Evolutionary conservation across 208 protist genomes (phyloP), one percentile per base, ranked within the genome.

Genomic region (Acanthamoeba pearcei): DNA sequence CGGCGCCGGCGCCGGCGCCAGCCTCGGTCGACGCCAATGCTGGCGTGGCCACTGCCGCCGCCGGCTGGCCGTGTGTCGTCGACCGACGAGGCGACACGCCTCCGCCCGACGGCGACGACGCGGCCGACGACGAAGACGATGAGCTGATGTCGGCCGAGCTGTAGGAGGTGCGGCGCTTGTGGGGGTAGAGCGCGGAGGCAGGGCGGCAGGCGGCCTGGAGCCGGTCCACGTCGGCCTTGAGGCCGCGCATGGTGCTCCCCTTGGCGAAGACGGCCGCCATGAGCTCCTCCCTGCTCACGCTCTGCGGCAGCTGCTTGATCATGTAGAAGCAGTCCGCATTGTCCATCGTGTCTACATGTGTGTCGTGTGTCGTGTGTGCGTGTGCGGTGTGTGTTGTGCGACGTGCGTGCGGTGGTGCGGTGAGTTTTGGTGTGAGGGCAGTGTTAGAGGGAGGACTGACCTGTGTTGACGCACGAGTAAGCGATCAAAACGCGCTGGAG

Each of bases 401-500:
- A 1, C 22, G 10, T 74, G 10, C 66, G 32, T 19, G 53, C 15
- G 53, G 53, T 57, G 53, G 53, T 19, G 53, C 53, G 53, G 42
- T 1, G 22, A 5, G 74, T 27, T 35, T 3, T 83, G 27, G 5
- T 49, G 42, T 66, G 82, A 57, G 35, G 29, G 22, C 17, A 5
- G 17, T 42, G 24, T 3, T 17, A 1, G 35, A 10, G 15, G 53
- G 17, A 3, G 22, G 13, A 74, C 62, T 72, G 13, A 60, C 95
- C 94, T 62, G 94, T 93, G 51, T 95, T 97, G 74, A 83, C n/a
- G 66, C 66, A 70, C 24, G 95, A 91, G 89, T 96, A 97, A 3
- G 96, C 95, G n/a, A 38, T 32, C 32, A 98, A 94, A 8, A 96
- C 80, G 51, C 93, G 91, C 3, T 96, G 96, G 0, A 98, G 82